These are phyloP conservation scores for Fusarium sterilihyphosum DNA, from an alignment of 2,329 filamentous ascomycete genomes.

Conservation along the genomic window DNA sequence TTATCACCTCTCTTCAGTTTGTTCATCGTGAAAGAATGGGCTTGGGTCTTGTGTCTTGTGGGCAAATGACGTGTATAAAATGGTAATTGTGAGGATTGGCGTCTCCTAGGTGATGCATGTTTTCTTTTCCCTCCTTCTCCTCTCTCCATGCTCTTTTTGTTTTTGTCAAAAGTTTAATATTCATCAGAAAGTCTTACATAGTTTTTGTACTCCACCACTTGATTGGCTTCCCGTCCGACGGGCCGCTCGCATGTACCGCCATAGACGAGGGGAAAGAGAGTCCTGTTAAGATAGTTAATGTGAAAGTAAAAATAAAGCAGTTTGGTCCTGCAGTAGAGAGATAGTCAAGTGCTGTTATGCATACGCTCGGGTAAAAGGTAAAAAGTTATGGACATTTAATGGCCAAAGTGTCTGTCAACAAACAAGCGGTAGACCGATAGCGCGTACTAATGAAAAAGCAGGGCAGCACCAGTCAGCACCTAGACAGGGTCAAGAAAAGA, in stretches of 20 bases:
- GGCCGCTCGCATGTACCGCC: constrained; percentile 33
- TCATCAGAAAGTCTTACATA: background rate
- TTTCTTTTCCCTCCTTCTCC: background rate
- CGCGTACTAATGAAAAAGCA: background rate
- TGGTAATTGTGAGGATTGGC: constrained; percentile 3
- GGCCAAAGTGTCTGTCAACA: constrained; percentile 21
- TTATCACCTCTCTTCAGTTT: background rate
- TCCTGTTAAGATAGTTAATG: background rate
- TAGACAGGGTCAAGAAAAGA: constrained; percentile 19
- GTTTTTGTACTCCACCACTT: constrained; percentile 21
- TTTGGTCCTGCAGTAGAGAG: background rate
- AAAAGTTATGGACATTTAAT: constrained; percentile 21
- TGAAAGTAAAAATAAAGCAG: background rate
- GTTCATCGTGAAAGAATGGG: background rate
- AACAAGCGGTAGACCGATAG: background rate
- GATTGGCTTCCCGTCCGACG: constrained; percentile 38
- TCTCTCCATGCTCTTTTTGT: background rate
- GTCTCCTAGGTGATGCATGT: constrained; percentile 34
- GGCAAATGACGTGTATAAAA: constrained; percentile 25
- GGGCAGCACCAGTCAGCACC: background rate
- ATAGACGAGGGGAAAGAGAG: constrained; percentile 9
- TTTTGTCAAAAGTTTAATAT: constrained; percentile 13
- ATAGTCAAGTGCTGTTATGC: constrained; percentile 14
- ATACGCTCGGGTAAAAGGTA: constrained; percentile 23
- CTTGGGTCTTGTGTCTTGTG: background rate